These are phyloP conservation scores for Ottelia alismoides DNA, from an alignment of 106 monocot species.

Conservation along the genomic window DNA sequence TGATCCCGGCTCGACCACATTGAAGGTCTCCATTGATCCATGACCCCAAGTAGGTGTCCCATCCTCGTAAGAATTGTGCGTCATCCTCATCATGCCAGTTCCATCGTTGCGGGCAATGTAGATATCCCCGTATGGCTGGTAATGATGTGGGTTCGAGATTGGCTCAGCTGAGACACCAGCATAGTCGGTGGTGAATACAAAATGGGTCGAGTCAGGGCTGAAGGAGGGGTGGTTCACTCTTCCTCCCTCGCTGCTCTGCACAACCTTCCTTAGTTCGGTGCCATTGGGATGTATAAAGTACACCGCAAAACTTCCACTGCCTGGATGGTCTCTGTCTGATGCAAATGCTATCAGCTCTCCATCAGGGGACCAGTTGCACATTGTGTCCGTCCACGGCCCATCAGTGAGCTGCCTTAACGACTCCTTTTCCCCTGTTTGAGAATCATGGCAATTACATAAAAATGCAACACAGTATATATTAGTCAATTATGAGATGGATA, in stretches of 20 bases:
- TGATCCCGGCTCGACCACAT: too few species aligned
- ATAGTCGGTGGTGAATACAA: slow-evolving; percentile 30
- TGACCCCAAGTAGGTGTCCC: slow-evolving; percentile 78
- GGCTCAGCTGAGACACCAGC: slow-evolving; percentile 51
- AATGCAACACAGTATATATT: too few species aligned
- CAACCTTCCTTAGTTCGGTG: slow-evolving; percentile 13
- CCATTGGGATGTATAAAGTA: slow-evolving; percentile 68
- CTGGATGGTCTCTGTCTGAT: slow-evolving; percentile 43
- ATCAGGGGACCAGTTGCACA: slow-evolving; percentile 89
- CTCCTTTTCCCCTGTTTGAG: slow-evolving; percentile 15
- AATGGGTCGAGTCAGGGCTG: slow-evolving; percentile 21
- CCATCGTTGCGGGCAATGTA: slow-evolving; percentile 51
- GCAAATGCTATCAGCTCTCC: slow-evolving; percentile 83
- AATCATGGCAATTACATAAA: too few species aligned
- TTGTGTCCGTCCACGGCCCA: slow-evolving; percentile 84
- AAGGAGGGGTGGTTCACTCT: slow-evolving; percentile 85
- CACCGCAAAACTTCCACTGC: slow-evolving; percentile 19
- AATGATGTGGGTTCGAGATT: slow-evolving; percentile 59
- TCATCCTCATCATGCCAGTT: slow-evolving; percentile 38
- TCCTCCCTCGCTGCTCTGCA: slow-evolving; percentile 1
- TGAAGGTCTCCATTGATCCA: too few species aligned
- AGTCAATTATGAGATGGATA: too few species aligned
- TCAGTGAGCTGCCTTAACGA: slow-evolving; percentile 50
- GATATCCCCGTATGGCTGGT: slow-evolving; percentile 87
- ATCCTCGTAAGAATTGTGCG: slow-evolving; percentile 67